Evolutionary conservation across 1,139 yeast genomes (phyloP).

Genomic region (Diutina siamensis): DNA sequence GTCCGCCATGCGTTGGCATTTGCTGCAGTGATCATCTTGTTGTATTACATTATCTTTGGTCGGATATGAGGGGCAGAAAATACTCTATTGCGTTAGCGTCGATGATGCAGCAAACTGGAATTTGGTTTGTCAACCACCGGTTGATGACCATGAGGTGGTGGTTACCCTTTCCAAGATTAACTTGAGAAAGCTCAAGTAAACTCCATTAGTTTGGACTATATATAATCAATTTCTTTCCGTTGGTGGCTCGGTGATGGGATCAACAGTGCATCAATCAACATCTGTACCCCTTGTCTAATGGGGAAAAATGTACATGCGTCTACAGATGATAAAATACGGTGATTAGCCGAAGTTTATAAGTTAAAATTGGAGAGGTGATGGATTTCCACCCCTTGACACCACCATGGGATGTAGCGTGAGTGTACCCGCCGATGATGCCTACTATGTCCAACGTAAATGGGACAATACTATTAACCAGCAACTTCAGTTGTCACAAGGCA

Average conservation of each 20-base stretch:
- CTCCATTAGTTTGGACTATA: no score
- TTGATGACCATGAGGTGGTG: no score
- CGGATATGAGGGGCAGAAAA: neutral
- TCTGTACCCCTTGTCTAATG: no score
- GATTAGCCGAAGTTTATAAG: neutral
- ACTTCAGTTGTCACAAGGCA: neutral
- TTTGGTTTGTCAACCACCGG: no score
- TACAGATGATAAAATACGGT: no score
- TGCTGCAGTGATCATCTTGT: neutral
- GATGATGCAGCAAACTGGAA: neutral
- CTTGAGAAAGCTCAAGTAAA: no score
- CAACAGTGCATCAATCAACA: no score
- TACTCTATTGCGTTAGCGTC: neutral
- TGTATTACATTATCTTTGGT: conserved; percentile 3
- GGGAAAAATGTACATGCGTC: no score
- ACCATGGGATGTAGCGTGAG: conserved; percentile 5
- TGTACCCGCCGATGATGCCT: neutral
- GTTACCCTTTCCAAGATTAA: no score
- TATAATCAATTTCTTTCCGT: no score
- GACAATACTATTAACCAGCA: conserved; percentile 1
- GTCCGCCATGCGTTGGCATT: conserved; percentile 8
- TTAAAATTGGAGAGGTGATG: no score
- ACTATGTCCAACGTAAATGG: neutral
- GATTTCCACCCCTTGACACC: neutral
- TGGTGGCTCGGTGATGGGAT: no score